Evolutionary conservation across 352 stramenopile genomes (phyloP).

Genomic region (Globisporangium iwayamae): DNA sequence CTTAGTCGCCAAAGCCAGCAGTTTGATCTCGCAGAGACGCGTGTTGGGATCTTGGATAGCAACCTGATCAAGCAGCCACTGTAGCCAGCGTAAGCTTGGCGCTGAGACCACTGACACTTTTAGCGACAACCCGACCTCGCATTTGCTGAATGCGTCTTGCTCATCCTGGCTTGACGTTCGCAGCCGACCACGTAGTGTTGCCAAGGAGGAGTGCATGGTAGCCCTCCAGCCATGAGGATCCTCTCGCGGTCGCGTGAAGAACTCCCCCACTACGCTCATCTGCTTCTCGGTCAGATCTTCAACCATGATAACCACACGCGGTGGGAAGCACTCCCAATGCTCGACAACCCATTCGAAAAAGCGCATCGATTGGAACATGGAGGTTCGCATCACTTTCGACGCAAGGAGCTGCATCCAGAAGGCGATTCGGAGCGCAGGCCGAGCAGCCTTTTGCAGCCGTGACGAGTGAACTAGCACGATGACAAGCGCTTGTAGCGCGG

Average conservation of each 20-base stretch:
- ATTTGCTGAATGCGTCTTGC: background rate
- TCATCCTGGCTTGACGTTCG: background rate
- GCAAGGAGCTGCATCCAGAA: background rate
- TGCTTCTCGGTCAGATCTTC: background rate
- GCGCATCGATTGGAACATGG: background rate
- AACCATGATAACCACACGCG: background rate
- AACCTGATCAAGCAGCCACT: background rate
- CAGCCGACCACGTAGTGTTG: background rate
- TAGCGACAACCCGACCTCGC: background rate
- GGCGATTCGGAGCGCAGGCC: background rate
- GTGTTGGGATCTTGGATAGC: background rate
- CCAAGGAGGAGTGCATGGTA: background rate
- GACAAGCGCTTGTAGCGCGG: background rate
- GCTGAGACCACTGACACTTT: background rate
- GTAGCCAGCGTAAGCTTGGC: background rate
- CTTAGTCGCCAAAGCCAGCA: background rate
- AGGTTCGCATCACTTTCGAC: background rate
- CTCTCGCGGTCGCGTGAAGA: background rate
- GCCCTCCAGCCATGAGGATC: background rate
- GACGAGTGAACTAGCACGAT: background rate
- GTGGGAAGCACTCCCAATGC: background rate
- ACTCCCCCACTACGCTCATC: background rate
- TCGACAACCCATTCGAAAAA: background rate
- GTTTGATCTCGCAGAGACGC: background rate
- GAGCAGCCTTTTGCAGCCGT: background rate